These are phyloP conservation scores for Chondrostereum purpureum DNA, from an alignment of 1,284 basidiomycete species.

Conservation along the genomic window DNA sequence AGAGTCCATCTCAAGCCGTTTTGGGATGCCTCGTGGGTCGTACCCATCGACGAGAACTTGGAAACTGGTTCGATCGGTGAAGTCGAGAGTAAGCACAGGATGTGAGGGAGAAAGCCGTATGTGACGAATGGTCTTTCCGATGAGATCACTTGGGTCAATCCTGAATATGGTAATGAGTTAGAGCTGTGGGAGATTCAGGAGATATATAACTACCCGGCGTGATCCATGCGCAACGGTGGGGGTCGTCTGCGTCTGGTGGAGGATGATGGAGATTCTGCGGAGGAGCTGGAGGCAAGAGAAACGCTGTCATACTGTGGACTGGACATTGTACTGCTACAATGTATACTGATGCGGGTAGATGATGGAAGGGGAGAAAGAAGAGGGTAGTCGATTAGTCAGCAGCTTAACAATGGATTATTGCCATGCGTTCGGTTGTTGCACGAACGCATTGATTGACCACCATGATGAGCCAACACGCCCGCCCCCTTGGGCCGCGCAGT, in stretches of 20 bases:
- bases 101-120: constrained; percentile 47
- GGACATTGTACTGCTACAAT: not conserved
- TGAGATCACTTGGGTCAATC: constrained; percentile 39
- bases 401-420: not conserved
- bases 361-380: not conserved
- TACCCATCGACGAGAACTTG: constrained; percentile 60
- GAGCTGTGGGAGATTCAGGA: constrained; percentile 11
- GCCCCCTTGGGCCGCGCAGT: constrained; percentile 56
- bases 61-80: constrained; percentile 45
- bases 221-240: constrained; percentile 23
- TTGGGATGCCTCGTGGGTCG: constrained; percentile 51
- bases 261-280: constrained; percentile 20
- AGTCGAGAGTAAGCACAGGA: constrained; percentile 49
- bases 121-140: constrained; percentile 45
- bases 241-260: constrained; percentile 22
- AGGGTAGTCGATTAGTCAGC: not conserved
- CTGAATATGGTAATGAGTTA: constrained; percentile 20
- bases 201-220: constrained; percentile 17
- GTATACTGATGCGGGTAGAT: no score
- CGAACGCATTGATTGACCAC: constrained; percentile 8
- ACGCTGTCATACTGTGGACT: not conserved
- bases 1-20: constrained; percentile 50
- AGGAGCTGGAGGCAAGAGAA: constrained; percentile 10
- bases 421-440: no score
- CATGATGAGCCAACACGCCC: constrained; percentile 24